Conservation (phyloP, 1,284 basidiomycete species). For the Ceratobasidium sp. region DNA sequence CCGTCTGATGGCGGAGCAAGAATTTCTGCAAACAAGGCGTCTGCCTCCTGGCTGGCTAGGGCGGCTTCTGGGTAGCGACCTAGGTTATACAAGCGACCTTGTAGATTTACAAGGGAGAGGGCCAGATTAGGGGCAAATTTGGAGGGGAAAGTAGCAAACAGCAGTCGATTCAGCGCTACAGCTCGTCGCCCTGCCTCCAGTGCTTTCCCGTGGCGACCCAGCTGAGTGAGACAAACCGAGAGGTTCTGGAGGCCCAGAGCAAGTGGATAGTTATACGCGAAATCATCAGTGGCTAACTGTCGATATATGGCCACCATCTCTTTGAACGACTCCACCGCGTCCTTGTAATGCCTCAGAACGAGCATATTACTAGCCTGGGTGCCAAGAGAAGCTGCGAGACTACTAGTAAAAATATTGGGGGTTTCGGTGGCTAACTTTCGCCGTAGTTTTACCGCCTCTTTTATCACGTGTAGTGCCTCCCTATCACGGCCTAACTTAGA, state of each 20-base stretch:
- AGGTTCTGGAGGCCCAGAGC: neutral
- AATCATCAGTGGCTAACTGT: neutral
- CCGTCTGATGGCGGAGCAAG: no score
- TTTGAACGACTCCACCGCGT: neutral
- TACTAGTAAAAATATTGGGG: neutral
- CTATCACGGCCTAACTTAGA: neutral
- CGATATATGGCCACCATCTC: neutral
- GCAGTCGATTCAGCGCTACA: neutral
- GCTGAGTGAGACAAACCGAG: neutral
- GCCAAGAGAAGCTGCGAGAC: neutral
- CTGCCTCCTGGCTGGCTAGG: neutral
- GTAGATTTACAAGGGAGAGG: neutral
- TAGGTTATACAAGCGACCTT: neutral
- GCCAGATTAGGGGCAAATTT: neutral
- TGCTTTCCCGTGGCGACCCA: neutral
- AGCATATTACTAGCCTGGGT: neutral
- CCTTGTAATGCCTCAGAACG: neutral
- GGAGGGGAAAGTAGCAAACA: neutral
- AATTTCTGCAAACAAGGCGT: no score
- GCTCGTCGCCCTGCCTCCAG: neutral
- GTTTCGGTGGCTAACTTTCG: neutral
- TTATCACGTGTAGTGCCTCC: neutral
- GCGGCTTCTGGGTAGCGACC: neutral
- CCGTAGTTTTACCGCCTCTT: neutral
- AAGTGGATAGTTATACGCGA: neutral